phyloP scores from a whole-genome alignment of 306 rosid species.

The Astragalus glycyphyllos region DNA sequence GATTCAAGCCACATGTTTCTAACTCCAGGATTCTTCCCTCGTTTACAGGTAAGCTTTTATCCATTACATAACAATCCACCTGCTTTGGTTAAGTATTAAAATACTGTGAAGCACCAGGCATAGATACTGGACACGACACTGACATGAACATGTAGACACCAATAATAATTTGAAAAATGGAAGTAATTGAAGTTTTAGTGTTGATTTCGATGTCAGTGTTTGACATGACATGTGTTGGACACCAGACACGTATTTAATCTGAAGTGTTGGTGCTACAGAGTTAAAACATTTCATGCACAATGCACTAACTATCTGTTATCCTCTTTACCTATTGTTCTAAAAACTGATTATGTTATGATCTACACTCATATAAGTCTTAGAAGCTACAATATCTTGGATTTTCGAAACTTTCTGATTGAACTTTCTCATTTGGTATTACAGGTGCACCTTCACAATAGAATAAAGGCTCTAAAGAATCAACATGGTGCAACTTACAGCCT shows the following conservation, averaged over 20 bases:
- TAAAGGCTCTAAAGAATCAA: constrained; percentile 71
- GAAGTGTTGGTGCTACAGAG: too few species aligned
- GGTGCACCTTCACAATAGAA: constrained; percentile 90
- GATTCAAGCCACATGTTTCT: constrained; percentile 95
- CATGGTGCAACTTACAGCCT: constrained; percentile 92
- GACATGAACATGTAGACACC: too few species aligned
- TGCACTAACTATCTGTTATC: not conserved
- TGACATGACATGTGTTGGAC: too few species aligned
- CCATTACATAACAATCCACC: not conserved
- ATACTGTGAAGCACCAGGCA: not conserved
- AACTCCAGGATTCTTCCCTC: constrained; percentile 92
- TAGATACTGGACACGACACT: too few species aligned
- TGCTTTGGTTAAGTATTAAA: constrained; percentile 16
- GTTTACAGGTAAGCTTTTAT: constrained; percentile 72
- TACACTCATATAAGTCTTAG: not conserved
- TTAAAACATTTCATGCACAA: not conserved
- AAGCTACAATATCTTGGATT: constrained; percentile 14
- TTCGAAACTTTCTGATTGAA: constrained; percentile 35
- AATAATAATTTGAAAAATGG: too few species aligned
- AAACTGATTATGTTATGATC: not conserved
- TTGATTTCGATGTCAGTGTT: too few species aligned
- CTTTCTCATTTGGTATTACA: constrained; percentile 45
- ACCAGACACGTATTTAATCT: too few species aligned
- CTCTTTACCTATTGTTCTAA: not conserved
- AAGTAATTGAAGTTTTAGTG: too few species aligned